Evolutionary conservation across 2,329 filamentous ascomycete genomes (phyloP).

Genomic region (Phyllachora maydis): DNA sequence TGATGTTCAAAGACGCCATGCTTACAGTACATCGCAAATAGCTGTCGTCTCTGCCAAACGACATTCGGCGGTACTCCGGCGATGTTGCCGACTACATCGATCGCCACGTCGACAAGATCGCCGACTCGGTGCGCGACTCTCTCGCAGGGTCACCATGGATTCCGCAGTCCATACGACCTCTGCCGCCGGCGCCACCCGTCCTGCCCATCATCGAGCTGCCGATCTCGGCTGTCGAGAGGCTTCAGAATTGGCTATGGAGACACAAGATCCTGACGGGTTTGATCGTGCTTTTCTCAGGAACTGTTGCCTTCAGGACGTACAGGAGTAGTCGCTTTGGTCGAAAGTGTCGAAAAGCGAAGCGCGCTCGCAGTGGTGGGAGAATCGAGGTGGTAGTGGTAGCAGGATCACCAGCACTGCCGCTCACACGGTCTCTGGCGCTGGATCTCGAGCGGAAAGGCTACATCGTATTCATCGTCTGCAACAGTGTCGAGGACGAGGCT

Average conservation of each 20-base stretch:
- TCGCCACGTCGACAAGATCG: constrained; percentile 57
- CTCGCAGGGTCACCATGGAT: constrained; percentile 52
- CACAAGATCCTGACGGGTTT: constrained; percentile 58
- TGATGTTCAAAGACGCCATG: not conserved
- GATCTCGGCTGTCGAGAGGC: constrained; percentile 21
- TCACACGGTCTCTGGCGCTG: constrained; percentile 63
- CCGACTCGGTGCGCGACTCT: constrained; percentile 46
- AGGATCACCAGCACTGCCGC: constrained; percentile 66
- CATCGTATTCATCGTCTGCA: constrained; percentile 80
- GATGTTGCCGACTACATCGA: constrained; percentile 67
- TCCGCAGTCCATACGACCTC: constrained; percentile 44
- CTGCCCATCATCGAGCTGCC: constrained; percentile 13
- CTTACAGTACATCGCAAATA: constrained; percentile 7
- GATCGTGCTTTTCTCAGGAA: constrained; percentile 49
- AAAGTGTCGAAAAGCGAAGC: constrained; percentile 53
- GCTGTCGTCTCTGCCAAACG: constrained; percentile 32
- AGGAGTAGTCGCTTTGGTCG: constrained; percentile 32
- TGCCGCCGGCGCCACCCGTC: constrained; percentile 26
- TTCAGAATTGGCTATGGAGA: constrained; percentile 49
- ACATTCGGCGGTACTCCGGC: constrained; percentile 49
- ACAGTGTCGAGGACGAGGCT: constrained; percentile 66
- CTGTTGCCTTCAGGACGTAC: constrained; percentile 32
- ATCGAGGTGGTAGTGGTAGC: constrained; percentile 77
- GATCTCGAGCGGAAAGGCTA: constrained; percentile 86
- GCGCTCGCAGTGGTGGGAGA: constrained; percentile 64